Percentiles rank a stretch among this genome's conserved stretches.
phyloP scores from a whole-genome alignment of 305 asterid species.

The Fraxinus sp. region DNA sequence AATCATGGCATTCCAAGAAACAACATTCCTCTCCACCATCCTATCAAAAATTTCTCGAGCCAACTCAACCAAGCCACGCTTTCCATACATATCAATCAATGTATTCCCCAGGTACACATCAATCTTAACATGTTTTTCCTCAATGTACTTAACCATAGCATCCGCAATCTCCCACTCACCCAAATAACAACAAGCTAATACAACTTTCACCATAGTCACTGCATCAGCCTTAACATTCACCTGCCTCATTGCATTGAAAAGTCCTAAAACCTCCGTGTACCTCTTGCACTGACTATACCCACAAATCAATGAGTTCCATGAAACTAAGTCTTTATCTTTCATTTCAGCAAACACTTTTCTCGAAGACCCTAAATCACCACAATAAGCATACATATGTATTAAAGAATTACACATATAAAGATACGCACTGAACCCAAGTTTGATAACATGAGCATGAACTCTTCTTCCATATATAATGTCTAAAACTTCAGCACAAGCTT shows the following conservation, averaged over 20 bases:
- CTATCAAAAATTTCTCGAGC: conserved; percentile 49
- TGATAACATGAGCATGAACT: conserved; percentile 49
- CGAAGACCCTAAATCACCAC: conserved; percentile 48
- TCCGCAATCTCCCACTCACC: conserved; percentile 40
- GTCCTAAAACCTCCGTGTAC: conserved; percentile 47
- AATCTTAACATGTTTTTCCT: conserved; percentile 36
- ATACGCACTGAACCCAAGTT: conserved; percentile 66
- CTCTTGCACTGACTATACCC: conserved; percentile 54
- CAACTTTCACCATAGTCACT: conserved; percentile 72
- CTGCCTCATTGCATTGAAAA: conserved; percentile 46
- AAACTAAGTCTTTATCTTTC: conserved; percentile 58
- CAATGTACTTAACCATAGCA: conserved; percentile 46
- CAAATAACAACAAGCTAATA: conserved; percentile 52
- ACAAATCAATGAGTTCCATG: conserved; percentile 83
- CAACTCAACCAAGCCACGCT: conserved; percentile 40
- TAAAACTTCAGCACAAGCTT: conserved; percentile 45
- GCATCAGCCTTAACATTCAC: conserved; percentile 58
- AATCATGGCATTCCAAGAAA: conserved; percentile 73
- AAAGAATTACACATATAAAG: conserved; percentile 66
- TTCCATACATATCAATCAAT: conserved; percentile 60
- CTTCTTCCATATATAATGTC: conserved; percentile 35
- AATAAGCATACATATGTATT: conserved; percentile 62
- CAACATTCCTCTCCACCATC: conserved; percentile 52
- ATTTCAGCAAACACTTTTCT: conserved; percentile 58
- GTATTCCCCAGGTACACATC: conserved; percentile 72